These are phyloP conservation scores for Paecilomyces variotii DNA, from an alignment of 2,329 filamentous ascomycete genomes.

Conservation along the genomic window DNA sequence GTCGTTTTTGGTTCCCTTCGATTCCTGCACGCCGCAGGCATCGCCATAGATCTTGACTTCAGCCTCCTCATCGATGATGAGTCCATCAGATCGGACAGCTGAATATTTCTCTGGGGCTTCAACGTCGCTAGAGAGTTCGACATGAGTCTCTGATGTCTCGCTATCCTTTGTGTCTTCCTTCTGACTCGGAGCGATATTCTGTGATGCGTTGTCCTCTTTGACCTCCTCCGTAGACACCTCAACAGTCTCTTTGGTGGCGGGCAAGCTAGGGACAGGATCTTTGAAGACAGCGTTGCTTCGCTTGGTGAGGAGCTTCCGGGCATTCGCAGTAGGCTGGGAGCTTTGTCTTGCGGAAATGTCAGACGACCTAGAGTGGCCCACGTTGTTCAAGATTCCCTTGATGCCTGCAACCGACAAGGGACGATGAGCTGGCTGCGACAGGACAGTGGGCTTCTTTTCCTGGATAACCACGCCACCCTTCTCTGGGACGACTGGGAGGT, in stretches of 20 bases:
- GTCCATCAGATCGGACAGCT: slow-evolving; percentile 17
- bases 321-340: slow-evolving; percentile 26
- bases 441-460: slow-evolving; percentile 38
- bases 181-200: slow-evolving; percentile 1
- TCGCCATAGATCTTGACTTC: slow-evolving; percentile 18
- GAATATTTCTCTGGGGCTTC: slow-evolving; percentile 11
- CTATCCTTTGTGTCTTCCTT: slow-evolving; percentile 7
- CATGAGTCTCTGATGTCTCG: slow-evolving; percentile 6
- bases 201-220: slow-evolving; percentile 8
- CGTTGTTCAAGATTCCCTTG: slow-evolving; percentile 30
- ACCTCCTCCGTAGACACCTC: slow-evolving; percentile 13
- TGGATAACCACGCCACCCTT: slow-evolving; percentile 20
- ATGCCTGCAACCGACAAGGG: slow-evolving; percentile 37
- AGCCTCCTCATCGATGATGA: slow-evolving; percentile 19
- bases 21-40: slow-evolving; percentile 15
- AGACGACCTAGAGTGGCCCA: slow-evolving; percentile 21
- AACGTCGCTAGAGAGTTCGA: slow-evolving; percentile 4
- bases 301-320: slow-evolving; percentile 44
- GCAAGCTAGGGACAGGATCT: slow-evolving; percentile 34
- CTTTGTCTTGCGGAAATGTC: slow-evolving; percentile 25
- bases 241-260: slow-evolving; percentile 23
- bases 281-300: slow-evolving; percentile 49
- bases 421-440: slow-evolving; percentile 56
- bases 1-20: slow-evolving; percentile 8
- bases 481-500: slow-evolving; percentile 23